phyloP scores from a whole-genome alignment of 163 green algal species.

The Dunaliella salina region DNA sequence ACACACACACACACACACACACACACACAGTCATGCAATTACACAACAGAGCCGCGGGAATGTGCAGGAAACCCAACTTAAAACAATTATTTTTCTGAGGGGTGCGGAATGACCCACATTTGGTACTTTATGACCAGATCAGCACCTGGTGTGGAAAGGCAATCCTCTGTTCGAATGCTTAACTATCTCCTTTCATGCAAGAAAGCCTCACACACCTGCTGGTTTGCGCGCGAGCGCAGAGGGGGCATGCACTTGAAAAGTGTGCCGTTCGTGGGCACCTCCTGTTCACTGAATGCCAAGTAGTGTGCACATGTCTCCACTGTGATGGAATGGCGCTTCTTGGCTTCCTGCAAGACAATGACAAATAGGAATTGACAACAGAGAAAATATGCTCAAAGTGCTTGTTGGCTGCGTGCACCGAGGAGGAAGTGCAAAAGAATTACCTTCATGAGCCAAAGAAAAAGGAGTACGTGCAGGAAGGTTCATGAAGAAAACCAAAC shows the following conservation, averaged over 20 bases:
- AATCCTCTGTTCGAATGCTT: no score
- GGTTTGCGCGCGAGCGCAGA: neutral
- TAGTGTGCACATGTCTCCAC: conserved; percentile 93
- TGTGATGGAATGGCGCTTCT: conserved; percentile 60
- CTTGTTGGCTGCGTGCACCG: neutral
- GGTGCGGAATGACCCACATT: no score
- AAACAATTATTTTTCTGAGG: no score
- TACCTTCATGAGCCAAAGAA: neutral
- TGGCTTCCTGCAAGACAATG: conserved; percentile 32
- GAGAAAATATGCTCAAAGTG: neutral
- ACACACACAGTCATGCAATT: no score
- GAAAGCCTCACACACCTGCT: no score
- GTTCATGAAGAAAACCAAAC: no score
- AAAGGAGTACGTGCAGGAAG: neutral
- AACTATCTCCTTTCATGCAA: no score
- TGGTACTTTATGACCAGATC: no score
- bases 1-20: no score
- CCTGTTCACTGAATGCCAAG: conserved; percentile 76
- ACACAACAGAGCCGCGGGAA: no score
- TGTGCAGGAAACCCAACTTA: no score
- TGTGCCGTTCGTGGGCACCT: conserved; percentile 66
- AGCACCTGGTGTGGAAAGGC: no score
- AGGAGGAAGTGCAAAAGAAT: neutral
- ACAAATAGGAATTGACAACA: neutral
- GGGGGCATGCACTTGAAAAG: conserved; percentile 82